A percentile compares a stretch with the other conserved stretches of the same genome.
Conservation (phyloP, 176 grass and related monocot genomes). For the Musa beccarii region DNA sequence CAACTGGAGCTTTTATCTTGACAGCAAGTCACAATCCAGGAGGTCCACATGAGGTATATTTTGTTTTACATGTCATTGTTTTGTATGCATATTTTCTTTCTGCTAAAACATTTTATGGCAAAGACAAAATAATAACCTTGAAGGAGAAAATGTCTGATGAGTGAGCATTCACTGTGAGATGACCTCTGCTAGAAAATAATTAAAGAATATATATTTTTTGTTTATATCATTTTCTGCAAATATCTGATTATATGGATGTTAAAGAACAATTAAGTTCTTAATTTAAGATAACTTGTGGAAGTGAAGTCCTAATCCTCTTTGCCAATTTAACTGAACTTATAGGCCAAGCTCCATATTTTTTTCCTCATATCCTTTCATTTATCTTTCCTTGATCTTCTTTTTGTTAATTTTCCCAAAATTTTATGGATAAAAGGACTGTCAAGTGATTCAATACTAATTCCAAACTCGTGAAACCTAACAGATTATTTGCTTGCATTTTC, state of each 20-base stretch:
- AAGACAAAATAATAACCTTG: background rate
- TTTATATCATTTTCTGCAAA: background rate
- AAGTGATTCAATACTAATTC: background rate
- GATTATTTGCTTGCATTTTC: background rate
- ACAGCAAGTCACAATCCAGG: conserved; percentile 96
- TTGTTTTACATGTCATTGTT: conserved; percentile 5
- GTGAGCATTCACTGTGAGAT: background rate
- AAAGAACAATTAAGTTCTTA: too few relatives aligned
- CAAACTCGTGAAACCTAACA: background rate
- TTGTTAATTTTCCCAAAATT: background rate
- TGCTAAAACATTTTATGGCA: background rate
- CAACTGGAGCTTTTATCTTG: conserved; percentile 87
- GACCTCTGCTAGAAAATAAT: too few relatives aligned
- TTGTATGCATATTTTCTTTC: background rate
- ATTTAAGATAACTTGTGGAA: background rate
- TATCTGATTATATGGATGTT: too few relatives aligned
- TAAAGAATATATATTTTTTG: background rate
- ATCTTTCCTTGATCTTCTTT: background rate
- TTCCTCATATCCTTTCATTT: background rate
- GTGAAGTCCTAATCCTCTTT: background rate
- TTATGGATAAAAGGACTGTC: background rate
- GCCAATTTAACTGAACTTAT: background rate
- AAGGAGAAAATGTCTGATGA: background rate
- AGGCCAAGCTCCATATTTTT: background rate
- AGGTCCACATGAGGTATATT: conserved; percentile 68